Percentiles rank a stretch among this genome's conserved stretches.
Conservation (phyloP, 495 filamentous ascomycete genomes). For the Neurospora tetraspora region DNA sequence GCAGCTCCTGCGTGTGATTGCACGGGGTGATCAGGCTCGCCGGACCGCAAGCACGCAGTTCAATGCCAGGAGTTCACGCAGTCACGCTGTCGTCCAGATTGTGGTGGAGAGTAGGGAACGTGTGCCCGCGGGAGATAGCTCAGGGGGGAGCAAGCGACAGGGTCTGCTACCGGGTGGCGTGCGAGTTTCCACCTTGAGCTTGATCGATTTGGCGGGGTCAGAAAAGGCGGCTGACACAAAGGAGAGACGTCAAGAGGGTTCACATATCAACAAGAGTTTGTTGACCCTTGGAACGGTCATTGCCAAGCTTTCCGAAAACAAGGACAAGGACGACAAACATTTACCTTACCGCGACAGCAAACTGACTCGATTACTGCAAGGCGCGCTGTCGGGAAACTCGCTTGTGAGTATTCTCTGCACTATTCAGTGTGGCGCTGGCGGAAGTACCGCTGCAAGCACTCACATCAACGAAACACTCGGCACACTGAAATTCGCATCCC, state of each 20-base stretch:
- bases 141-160: slow-evolving; percentile 48
- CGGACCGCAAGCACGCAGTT: slow-evolving; percentile 89
- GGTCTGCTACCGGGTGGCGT: slow-evolving; percentile 82
- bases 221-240: slow-evolving; percentile 93
- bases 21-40: slow-evolving; percentile 82
- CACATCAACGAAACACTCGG: slow-evolving; percentile 86
- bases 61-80: slow-evolving; percentile 91
- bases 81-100: slow-evolving; percentile 96
- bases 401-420: slow-evolving; percentile 96
- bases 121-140: slow-evolving; percentile 43
- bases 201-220: slow-evolving; percentile 95
- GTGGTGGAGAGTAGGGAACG: slow-evolving; percentile 95
- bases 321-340: slow-evolving; percentile 86
- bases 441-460: slow-evolving; percentile 50
- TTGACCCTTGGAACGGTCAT: slow-evolving; percentile 94
- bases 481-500: slow-evolving; percentile 91
- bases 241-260: slow-evolving; percentile 86
- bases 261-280: slow-evolving; percentile 96
- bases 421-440: slow-evolving; percentile 65
- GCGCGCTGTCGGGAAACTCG: slow-evolving; percentile 85
- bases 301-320: slow-evolving; percentile 68
- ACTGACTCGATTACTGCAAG: slow-evolving; percentile 84
- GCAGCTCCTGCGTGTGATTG: slow-evolving; percentile 89
- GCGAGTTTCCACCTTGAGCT: slow-evolving; percentile 83
- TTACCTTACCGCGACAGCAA: slow-evolving; percentile 95